Conservation (phyloP, 169 alveolate species). For the Plasmodium ovale region DNA sequence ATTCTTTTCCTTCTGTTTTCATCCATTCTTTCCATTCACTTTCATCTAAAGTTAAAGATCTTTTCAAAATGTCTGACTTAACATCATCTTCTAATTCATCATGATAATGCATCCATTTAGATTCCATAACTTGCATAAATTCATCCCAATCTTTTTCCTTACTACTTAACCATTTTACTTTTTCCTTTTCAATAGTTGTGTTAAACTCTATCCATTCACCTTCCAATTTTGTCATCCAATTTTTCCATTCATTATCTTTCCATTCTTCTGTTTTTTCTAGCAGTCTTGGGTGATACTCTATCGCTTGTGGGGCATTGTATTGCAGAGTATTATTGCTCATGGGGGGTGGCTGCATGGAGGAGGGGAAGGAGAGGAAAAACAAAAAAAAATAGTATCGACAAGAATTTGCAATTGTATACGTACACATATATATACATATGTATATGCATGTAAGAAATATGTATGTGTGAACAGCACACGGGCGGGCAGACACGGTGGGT, state of each 20-base stretch:
- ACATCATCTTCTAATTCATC: background rate
- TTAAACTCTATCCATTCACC: conserved; percentile 9
- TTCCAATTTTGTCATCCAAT: background rate
- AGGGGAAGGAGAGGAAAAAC: background rate
- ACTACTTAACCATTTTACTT: background rate
- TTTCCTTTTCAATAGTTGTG: conserved; percentile 7
- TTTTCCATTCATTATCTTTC: conserved; percentile 25
- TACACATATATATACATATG: background rate
- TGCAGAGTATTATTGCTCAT: too few relatives aligned
- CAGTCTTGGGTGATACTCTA: background rate
- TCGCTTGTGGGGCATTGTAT: background rate
- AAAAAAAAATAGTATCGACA: too few relatives aligned
- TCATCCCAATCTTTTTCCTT: conserved; percentile 32
- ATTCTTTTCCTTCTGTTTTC: conserved; percentile 35
- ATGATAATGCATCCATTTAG: conserved; percentile 29
- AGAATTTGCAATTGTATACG: too few relatives aligned
- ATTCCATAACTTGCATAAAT: conserved; percentile 7
- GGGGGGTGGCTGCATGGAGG: background rate
- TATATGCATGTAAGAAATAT: too few relatives aligned
- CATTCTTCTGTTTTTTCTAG: conserved; percentile 22
- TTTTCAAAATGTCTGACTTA: conserved; percentile 24
- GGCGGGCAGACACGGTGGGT: too few relatives aligned
- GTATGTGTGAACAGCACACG: too few relatives aligned
- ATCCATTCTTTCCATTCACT: conserved; percentile 35
- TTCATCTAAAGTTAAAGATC: conserved; percentile 18